Percentiles rank a stretch among this genome's conserved stretches.
These are phyloP conservation scores for Drechslerella coelobrocha DNA, from an alignment of 2,329 filamentous ascomycete genomes.

Conservation along the genomic window DNA sequence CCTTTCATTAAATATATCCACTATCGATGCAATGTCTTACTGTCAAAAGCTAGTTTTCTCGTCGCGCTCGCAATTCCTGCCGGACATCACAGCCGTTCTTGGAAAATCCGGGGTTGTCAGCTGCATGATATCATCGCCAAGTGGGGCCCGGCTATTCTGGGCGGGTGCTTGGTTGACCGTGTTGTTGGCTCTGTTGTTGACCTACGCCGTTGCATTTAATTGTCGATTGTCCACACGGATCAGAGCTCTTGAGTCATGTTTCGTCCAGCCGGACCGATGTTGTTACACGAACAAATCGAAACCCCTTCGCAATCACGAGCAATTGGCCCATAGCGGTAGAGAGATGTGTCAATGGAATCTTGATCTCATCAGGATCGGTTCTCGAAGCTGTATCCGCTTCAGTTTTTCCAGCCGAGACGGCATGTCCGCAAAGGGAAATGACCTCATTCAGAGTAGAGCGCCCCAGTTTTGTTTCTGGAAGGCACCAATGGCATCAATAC, in stretches of 20 bases:
- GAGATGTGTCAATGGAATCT: not conserved
- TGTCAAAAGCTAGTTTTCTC: constrained; percentile 1
- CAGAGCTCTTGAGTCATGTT: constrained; percentile 1
- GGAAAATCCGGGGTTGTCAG: constrained; percentile 45
- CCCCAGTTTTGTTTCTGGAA: not conserved
- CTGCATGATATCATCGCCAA: constrained; percentile 51
- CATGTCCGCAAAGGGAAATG: not conserved
- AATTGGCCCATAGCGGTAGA: not conserved
- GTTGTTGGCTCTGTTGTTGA: constrained; percentile 13
- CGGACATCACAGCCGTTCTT: constrained; percentile 47
- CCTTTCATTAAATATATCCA: constrained; percentile 10
- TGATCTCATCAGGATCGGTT: not conserved
- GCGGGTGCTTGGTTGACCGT: not conserved
- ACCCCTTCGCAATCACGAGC: not conserved
- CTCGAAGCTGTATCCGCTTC: not conserved
- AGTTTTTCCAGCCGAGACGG: not conserved
- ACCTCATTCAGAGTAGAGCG: not conserved
- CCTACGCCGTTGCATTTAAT: constrained; percentile 27
- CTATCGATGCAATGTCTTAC: not conserved
- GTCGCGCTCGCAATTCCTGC: constrained; percentile 16
- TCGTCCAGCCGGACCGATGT: not conserved
- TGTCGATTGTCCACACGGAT: constrained; percentile 22
- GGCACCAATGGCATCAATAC: not conserved
- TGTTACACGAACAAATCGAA: constrained; percentile 2
- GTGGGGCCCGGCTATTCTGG: constrained; percentile 15